These are phyloP conservation scores for Eudorina sp. DNA, from an alignment of 139 green algal genomes.

Conservation along the genomic window DNA sequence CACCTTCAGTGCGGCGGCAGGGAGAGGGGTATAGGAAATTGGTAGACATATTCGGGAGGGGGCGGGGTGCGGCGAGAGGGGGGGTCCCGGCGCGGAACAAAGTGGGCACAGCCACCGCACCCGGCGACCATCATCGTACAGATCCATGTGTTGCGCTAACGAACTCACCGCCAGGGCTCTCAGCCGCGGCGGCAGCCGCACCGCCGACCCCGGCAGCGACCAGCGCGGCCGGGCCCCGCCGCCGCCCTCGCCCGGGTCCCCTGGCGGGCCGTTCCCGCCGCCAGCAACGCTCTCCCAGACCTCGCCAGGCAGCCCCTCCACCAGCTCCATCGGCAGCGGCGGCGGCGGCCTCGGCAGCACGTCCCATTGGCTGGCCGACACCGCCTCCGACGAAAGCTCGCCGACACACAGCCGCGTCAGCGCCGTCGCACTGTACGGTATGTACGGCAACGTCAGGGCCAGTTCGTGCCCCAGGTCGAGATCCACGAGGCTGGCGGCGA, in stretches of 20 bases:
- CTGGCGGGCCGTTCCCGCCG: neutral
- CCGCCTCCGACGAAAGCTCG: conserved; percentile 17
- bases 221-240: neutral
- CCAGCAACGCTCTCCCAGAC: neutral
- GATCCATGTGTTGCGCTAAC: no score
- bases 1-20: no score
- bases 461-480: conserved; percentile 8
- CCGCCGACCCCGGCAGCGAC: neutral
- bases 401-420: conserved; percentile 17
- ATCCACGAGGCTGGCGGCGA: conserved; percentile 19
- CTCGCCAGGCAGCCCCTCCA: neutral
- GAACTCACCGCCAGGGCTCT: neutral
- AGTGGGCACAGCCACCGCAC: no score
- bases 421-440: neutral
- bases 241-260: neutral
- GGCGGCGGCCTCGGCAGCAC: conserved; percentile 3
- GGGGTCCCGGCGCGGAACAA: no score
- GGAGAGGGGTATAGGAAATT: no score
- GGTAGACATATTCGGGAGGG: no score
- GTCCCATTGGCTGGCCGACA: neutral
- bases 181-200: conserved; percentile 31
- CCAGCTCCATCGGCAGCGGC: neutral
- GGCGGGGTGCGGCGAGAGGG: no score
- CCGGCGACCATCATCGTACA: no score
- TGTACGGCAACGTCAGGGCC: conserved; percentile 11